These are phyloP conservation scores for Whalleya microplaca DNA, from an alignment of 2,329 filamentous ascomycete genomes.

Conservation along the genomic window DNA sequence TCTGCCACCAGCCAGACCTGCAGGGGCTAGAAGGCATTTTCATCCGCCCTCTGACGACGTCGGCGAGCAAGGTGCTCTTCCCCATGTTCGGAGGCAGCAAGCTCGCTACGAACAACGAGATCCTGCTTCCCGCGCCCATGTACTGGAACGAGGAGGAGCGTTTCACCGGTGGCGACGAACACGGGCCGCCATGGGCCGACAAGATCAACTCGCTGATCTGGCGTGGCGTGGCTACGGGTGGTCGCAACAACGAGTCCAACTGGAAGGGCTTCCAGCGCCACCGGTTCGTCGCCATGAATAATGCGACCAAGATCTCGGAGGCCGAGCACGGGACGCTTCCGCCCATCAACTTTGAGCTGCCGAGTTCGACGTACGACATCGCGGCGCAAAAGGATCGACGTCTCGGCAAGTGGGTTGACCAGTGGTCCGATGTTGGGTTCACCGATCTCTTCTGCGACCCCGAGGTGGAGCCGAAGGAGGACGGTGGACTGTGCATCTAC, in stretches of 20 bases:
- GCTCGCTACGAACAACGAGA: constrained; percentile 70
- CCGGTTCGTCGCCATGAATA: constrained; percentile 75
- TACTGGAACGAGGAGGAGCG: constrained; percentile 68
- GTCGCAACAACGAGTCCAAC: constrained; percentile 60
- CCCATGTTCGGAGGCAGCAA: constrained; percentile 73
- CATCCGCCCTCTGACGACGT: constrained; percentile 61
- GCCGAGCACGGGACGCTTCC: constrained; percentile 49
- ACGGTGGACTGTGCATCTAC: constrained; percentile 50
- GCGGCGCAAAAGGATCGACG: constrained; percentile 47
- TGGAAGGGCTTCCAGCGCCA: constrained; percentile 78
- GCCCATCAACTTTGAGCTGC: constrained; percentile 59
- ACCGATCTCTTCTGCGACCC: constrained; percentile 57
- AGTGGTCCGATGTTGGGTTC: constrained; percentile 56
- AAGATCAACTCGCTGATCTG: constrained; percentile 61
- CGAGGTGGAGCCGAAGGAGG: constrained; percentile 36
- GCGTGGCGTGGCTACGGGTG: constrained; percentile 71
- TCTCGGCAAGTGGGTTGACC: constrained; percentile 54
- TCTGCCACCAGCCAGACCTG: constrained; percentile 69
- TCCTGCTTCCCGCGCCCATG: constrained; percentile 70
- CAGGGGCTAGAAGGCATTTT: constrained; percentile 67
- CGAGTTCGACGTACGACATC: constrained; percentile 51
- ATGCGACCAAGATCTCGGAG: constrained; percentile 59
- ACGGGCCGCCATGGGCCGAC: constrained; percentile 58
- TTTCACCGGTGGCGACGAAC: constrained; percentile 60
- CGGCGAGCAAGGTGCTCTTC: constrained; percentile 60